A percentile compares a stretch with the other conserved stretches of the same genome.
phyloP scores from a whole-genome alignment of 2,329 filamentous ascomycete genomes.

The Domatiomyces catenatus region DNA sequence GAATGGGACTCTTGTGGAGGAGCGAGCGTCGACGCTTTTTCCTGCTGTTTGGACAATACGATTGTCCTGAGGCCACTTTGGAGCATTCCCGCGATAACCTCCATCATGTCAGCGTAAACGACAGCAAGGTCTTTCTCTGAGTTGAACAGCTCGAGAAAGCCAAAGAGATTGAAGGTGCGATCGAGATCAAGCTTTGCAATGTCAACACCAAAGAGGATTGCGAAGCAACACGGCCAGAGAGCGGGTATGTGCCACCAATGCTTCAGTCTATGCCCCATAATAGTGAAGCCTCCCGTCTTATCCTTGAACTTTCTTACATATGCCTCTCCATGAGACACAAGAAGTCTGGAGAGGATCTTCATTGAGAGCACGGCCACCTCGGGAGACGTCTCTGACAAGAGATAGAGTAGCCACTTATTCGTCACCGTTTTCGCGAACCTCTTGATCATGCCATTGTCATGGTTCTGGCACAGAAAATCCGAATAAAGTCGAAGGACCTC shows the following conservation, averaged over 20 bases:
- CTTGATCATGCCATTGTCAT: conserved; percentile 52
- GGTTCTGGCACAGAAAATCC: conserved; percentile 59
- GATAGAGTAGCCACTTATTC: conserved; percentile 90
- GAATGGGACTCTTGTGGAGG: conserved; percentile 20
- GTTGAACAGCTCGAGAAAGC: conserved; percentile 57
- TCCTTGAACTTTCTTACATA: conserved; percentile 76
- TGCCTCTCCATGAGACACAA: conserved; percentile 63
- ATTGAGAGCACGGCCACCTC: conserved; percentile 67
- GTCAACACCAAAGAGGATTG: conserved; percentile 74
- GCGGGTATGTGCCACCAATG: conserved; percentile 77
- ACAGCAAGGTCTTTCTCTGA: conserved; percentile 44
- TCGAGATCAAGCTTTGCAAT: conserved; percentile 60
- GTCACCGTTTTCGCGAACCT: conserved; percentile 91
- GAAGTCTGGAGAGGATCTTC: conserved; percentile 67
- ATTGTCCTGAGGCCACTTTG: conserved; percentile 64
- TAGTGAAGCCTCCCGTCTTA: conserved; percentile 74
- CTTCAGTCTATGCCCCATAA: conserved; percentile 68
- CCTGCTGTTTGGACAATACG: conserved; percentile 42
- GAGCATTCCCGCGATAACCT: conserved; percentile 72
- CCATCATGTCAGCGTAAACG: conserved; percentile 59
- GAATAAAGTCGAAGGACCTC: conserved; percentile 65
- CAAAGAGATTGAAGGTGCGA: conserved; percentile 56
- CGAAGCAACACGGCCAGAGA: conserved; percentile 77
- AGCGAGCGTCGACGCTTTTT: conserved; percentile 6
- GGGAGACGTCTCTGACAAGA: conserved; percentile 72